These are phyloP conservation scores for Kwoniella sp. DNA, from an alignment of 768 basidiomycete species.

Conservation along the genomic window DNA sequence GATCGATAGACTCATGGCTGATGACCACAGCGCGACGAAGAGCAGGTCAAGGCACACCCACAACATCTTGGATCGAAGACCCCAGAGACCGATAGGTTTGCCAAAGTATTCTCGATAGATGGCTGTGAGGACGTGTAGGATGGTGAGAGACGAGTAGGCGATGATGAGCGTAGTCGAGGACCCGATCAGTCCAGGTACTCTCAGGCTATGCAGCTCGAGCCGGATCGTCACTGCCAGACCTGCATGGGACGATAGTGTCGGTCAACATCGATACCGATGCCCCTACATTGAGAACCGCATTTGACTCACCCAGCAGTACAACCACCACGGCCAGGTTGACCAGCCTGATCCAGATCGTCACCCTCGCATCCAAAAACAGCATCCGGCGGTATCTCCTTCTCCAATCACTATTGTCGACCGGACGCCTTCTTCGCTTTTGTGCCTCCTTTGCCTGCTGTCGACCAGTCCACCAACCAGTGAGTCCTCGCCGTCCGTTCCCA, in stretches of 20 bases:
- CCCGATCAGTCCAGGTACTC: conserved; percentile 41
- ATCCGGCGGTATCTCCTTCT: conserved; percentile 21
- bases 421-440: conserved; percentile 6
- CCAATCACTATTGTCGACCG: conserved; percentile 21
- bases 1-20: conserved; percentile 34
- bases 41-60: conserved; percentile 50
- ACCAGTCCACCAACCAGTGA: conserved; percentile 15
- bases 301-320: conserved; percentile 28
- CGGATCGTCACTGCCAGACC: conserved; percentile 31
- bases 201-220: conserved; percentile 19
- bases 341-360: conserved; percentile 34
- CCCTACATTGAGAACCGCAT: background rate
- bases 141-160: conserved; percentile 38
- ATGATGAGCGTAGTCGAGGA: conserved; percentile 45
- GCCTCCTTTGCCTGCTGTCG: background rate
- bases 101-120: conserved; percentile 49
- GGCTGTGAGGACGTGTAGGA: conserved; percentile 42
- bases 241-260: conserved; percentile 2
- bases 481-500: conserved; percentile 6
- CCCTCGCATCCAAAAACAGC: conserved; percentile 39
- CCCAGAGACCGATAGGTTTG: conserved; percentile 50
- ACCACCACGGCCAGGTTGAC: conserved; percentile 31
- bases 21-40: conserved; percentile 48
- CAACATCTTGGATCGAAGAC: conserved; percentile 48
- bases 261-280: background rate